Conservation (phyloP, 495 filamentous ascomycete genomes). For the Pyronema omphalodes region DNA sequence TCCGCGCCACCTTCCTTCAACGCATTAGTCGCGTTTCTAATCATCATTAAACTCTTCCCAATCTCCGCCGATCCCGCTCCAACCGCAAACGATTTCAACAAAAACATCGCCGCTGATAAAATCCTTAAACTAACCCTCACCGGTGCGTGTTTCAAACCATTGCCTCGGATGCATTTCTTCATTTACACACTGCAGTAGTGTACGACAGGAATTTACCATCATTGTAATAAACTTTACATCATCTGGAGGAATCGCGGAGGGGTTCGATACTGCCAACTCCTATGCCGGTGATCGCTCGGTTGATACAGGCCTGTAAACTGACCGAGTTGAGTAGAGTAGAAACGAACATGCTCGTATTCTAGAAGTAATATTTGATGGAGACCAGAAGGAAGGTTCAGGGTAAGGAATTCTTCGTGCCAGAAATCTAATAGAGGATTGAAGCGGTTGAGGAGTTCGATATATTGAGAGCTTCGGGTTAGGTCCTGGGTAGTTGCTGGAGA, state of each 20-base stretch:
- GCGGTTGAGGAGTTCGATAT: conserved; percentile 57
- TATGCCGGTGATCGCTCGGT: conserved; percentile 50
- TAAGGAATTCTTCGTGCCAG: conserved; percentile 60
- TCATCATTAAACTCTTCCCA: conserved; percentile 55
- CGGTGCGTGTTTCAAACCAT: conserved; percentile 76
- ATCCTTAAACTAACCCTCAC: conserved; percentile 91
- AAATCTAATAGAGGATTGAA: conserved; percentile 57
- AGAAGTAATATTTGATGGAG: conserved; percentile 74
- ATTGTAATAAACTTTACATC: conserved; percentile 61
- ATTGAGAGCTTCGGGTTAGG: conserved; percentile 67
- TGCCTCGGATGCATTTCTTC: conserved; percentile 64
- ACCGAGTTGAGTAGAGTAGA: conserved; percentile 91
- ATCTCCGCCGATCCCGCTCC: conserved; percentile 83
- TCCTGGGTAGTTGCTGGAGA: conserved; percentile 68
- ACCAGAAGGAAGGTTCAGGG: conserved; percentile 47
- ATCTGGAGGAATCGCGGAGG: conserved; percentile 34
- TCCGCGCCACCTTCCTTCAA: conserved; percentile 77
- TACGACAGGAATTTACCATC: conserved; percentile 73
- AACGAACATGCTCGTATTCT: conserved; percentile 73
- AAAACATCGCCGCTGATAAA: conserved; percentile 83
- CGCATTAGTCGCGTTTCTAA: conserved; percentile 63
- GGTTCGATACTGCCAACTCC: conserved; percentile 23
- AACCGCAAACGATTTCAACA: conserved; percentile 86
- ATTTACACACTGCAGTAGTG: conserved; percentile 62
- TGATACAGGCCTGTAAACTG: conserved; percentile 82